Percentiles rank a stretch among this genome's conserved stretches.
These are phyloP conservation scores for Colletotrichum melonis DNA, from an alignment of 2,329 filamentous ascomycete species.

Conservation along the genomic window DNA sequence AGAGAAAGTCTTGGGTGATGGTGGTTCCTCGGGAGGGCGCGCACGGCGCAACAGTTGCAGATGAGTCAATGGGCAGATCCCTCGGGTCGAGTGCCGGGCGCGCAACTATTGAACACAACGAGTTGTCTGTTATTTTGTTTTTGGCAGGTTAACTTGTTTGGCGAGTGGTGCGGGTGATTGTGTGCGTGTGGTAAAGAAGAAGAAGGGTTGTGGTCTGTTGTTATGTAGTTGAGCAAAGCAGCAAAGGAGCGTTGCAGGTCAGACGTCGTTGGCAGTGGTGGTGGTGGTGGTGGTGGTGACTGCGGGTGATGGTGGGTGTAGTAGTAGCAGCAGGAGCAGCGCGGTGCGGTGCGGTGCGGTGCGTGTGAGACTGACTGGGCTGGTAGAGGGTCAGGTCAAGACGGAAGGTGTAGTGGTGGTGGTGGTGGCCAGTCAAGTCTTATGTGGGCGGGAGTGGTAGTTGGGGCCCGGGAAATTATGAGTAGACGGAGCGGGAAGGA, in stretches of 20 bases:
- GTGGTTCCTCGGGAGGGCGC: constrained; percentile 2
- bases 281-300: constrained; percentile 7
- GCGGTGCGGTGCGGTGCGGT: background rate
- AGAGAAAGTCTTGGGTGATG: background rate
- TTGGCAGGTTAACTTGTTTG: background rate
- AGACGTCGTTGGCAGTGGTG: constrained; percentile 3
- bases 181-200: background rate
- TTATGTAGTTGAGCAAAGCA: constrained; percentile 20
- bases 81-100: background rate
- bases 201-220: constrained; percentile 2
- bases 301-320: background rate
- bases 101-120: constrained; percentile 11
- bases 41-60: constrained; percentile 34
- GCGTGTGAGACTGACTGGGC: constrained; percentile 21
- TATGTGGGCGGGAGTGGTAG: constrained; percentile 35
- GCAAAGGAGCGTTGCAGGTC: background rate
- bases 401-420: constrained; percentile 27
- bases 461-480: constrained; percentile 35
- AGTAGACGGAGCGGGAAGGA: constrained; percentile 36
- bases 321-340: background rate
- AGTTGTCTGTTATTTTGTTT: background rate
- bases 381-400: constrained; percentile 1
- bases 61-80: constrained; percentile 26
- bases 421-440: constrained; percentile 29
- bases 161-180: background rate